Evolutionary conservation across 1,139 yeast genomes (phyloP).

Genomic region (Magnusiomyces magnusii): DNA sequence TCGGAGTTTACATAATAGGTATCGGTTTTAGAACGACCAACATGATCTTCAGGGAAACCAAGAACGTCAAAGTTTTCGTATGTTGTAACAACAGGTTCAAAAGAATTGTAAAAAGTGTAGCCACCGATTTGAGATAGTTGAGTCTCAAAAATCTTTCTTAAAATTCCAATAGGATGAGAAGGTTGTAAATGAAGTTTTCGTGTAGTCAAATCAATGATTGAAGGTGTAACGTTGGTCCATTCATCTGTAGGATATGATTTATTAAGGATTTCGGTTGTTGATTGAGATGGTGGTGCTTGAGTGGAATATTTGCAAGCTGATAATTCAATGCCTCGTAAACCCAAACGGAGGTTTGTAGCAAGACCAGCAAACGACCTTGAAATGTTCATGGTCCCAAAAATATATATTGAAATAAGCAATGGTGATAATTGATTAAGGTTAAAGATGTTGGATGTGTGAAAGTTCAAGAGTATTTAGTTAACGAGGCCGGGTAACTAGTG

Average conservation of each 20-base stretch:
- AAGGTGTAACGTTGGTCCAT: constrained; percentile 81
- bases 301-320: constrained; percentile 12
- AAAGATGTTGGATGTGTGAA: neutral
- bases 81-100: constrained; percentile 75
- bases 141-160: constrained; percentile 62
- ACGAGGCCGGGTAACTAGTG: neutral
- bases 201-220: constrained; percentile 60
- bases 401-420: neutral
- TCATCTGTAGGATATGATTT: constrained; percentile 54
- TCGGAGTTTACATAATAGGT: constrained; percentile 79
- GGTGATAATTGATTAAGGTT: neutral
- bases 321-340: neutral
- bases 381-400: neutral
- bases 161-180: constrained; percentile 83
- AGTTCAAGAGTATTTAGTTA: neutral
- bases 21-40: constrained; percentile 88
- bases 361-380: neutral
- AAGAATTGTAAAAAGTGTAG: constrained; percentile 72
- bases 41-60: constrained; percentile 88
- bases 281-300: neutral
- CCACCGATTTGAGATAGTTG: constrained; percentile 55
- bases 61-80: constrained; percentile 83
- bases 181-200: constrained; percentile 67
- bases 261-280: constrained; percentile 38
- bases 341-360: neutral